These are phyloP conservation scores for Schizopora paradoxa DNA, from an alignment of 1,284 basidiomycete species.

Conservation along the genomic window DNA sequence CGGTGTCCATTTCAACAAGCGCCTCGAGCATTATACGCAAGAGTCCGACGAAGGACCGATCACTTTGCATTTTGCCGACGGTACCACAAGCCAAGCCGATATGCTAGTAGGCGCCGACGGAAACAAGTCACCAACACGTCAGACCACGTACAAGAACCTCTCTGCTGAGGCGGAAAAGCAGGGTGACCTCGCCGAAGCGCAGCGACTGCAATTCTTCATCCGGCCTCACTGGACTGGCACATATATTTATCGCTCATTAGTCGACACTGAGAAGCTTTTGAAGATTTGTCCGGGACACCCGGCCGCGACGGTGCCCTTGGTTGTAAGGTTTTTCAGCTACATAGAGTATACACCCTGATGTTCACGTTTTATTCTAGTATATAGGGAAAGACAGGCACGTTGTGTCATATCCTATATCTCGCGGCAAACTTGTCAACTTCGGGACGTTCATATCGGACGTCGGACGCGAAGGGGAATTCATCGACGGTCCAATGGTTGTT, in stretches of 20 bases:
- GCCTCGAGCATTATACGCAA: slow-evolving; percentile 24
- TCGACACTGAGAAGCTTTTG: slow-evolving; percentile 29
- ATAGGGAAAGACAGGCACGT: slow-evolving; percentile 37
- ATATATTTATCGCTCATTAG: slow-evolving; percentile 37
- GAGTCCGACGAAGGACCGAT: slow-evolving; percentile 17
- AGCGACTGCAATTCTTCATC: slow-evolving; percentile 20
- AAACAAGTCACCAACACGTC: slow-evolving; percentile 35
- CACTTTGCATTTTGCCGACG: slow-evolving; percentile 32
- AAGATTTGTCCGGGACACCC: slow-evolving; percentile 31
- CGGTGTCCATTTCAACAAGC: slow-evolving; percentile 30
- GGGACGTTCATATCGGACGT: slow-evolving; percentile 21
- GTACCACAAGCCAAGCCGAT: slow-evolving; percentile 33
- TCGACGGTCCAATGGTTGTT: slow-evolving; percentile 22
- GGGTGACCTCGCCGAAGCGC: not conserved
- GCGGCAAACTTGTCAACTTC: slow-evolving; percentile 23
- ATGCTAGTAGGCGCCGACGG: slow-evolving; percentile 43
- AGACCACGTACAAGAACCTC: slow-evolving; percentile 29
- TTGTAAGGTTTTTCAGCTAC: slow-evolving; percentile 11
- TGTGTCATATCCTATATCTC: slow-evolving; percentile 25
- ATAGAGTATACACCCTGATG: no score
- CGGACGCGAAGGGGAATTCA: slow-evolving; percentile 20
- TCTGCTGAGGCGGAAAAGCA: slow-evolving; percentile 19
- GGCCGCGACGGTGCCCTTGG: slow-evolving; percentile 22
- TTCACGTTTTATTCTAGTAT: slow-evolving; percentile 28
- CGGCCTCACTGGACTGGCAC: slow-evolving; percentile 41